Percentiles rank a stretch among this genome's conserved stretches.
phyloP scores from a whole-genome alignment of 768 basidiomycete genomes.

The Lentinula aciculospora region DNA sequence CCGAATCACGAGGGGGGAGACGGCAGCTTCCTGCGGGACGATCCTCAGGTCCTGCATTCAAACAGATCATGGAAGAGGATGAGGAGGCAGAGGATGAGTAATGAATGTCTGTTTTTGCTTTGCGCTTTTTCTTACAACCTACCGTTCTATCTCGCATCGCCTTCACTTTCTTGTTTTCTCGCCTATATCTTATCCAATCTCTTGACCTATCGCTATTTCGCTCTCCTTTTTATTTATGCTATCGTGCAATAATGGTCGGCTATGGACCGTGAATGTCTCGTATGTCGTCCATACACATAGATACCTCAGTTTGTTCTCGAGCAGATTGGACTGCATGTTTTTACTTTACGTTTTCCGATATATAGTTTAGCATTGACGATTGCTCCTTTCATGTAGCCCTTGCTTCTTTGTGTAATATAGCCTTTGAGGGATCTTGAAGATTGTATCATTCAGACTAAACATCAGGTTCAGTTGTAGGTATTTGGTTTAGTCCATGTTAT shows the following conservation, averaged over 20 bases:
- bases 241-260: neutral
- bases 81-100: slow-evolving; percentile 72
- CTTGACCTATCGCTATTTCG: neutral
- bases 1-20: slow-evolving; percentile 50
- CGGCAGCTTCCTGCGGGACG: slow-evolving; percentile 67
- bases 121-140: neutral
- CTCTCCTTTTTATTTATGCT: neutral
- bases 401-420: too few species aligned
- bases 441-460: too few species aligned
- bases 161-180: neutral
- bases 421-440: too few species aligned
- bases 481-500: too few species aligned
- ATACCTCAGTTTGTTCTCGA: too few species aligned
- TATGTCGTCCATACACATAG: too few species aligned
- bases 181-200: neutral
- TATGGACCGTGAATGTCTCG: neutral
- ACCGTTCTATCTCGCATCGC: neutral
- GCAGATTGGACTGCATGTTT: too few species aligned
- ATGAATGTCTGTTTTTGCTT: slow-evolving; percentile 1
- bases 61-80: slow-evolving; percentile 78
- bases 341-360: too few species aligned
- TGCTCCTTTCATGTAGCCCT: too few species aligned
- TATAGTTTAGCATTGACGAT: too few species aligned
- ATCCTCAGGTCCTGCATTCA: slow-evolving; percentile 59
- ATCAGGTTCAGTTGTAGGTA: too few species aligned